These are phyloP conservation scores for Venturia nashicola DNA, from an alignment of 2,329 filamentous ascomycete genomes.

Conservation along the genomic window DNA sequence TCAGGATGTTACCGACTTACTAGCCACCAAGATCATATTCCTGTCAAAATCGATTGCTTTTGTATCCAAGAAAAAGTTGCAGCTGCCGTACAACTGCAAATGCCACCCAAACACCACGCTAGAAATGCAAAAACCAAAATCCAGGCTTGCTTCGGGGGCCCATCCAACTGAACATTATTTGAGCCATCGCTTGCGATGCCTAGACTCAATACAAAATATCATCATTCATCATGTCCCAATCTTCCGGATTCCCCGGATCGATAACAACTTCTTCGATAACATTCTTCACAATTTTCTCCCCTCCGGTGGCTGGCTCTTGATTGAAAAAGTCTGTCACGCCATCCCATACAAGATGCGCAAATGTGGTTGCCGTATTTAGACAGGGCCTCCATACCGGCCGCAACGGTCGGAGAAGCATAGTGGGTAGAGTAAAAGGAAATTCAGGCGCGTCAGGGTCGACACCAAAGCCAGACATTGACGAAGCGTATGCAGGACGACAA, in stretches of 20 bases:
- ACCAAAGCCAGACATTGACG: slow-evolving; percentile 36
- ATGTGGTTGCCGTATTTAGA: slow-evolving; percentile 10
- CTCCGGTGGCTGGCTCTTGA: not conserved
- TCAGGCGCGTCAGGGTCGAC: slow-evolving; percentile 38
- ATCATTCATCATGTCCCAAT: slow-evolving; percentile 8
- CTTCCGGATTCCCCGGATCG: not conserved
- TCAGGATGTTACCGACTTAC: no score
- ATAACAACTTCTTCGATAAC: not conserved
- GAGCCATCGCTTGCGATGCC: not conserved
- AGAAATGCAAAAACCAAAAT: not conserved
- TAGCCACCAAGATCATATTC: no score
- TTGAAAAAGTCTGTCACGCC: not conserved
- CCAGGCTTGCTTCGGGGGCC: not conserved
- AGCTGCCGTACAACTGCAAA: not conserved
- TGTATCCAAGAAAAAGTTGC: no score
- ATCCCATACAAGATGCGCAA: slow-evolving; percentile 2
- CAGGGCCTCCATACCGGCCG: slow-evolving; percentile 24
- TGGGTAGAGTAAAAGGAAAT: slow-evolving; percentile 44
- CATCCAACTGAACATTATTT: not conserved
- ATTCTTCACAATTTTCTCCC: not conserved
- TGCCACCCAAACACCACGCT: not conserved
- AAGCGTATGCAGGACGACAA: slow-evolving; percentile 37
- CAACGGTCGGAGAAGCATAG: slow-evolving; percentile 35
- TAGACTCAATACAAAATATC: not conserved
- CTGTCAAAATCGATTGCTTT: no score